Evolutionary conservation across 2,329 filamentous ascomycete species (phyloP).

Genomic region (Whalleya microplaca): DNA sequence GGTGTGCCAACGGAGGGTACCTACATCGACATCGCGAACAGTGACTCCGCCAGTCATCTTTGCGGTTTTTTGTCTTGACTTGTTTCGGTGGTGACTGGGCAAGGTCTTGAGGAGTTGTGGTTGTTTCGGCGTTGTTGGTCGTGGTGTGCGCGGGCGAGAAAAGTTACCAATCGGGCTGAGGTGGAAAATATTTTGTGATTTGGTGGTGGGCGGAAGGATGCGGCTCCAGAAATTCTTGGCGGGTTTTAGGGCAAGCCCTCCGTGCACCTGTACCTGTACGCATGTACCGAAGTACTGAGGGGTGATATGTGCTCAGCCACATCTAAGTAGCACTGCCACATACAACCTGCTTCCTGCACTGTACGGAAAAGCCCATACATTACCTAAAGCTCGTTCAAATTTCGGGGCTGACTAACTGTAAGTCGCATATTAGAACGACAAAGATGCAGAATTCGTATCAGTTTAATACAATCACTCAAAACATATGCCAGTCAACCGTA

Average conservation of each 20-base stretch:
- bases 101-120: slow-evolving; percentile 8
- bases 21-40: slow-evolving; percentile 86
- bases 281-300: too few species aligned
- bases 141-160: too few species aligned
- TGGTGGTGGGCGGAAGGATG: slow-evolving; percentile 7
- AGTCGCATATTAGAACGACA: too few species aligned
- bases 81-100: not conserved
- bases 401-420: too few species aligned
- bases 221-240: slow-evolving; percentile 9
- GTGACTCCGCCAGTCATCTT: slow-evolving; percentile 80
- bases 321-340: too few species aligned
- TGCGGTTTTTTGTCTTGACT: slow-evolving; percentile 48
- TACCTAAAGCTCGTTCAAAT: too few species aligned
- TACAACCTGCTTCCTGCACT: too few species aligned
- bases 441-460: too few species aligned
- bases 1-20: slow-evolving; percentile 42
- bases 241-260: slow-evolving; percentile 17
- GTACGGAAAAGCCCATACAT: too few species aligned
- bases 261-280: not conserved
- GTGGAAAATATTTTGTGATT: slow-evolving; percentile 20
- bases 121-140: slow-evolving; percentile 15
- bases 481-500: too few species aligned
- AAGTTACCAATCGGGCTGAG: not conserved
- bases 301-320: too few species aligned
- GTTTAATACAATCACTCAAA: too few species aligned